Conservation (phyloP, 1,139 yeast species). For the Geotrichum reessii region DNA sequence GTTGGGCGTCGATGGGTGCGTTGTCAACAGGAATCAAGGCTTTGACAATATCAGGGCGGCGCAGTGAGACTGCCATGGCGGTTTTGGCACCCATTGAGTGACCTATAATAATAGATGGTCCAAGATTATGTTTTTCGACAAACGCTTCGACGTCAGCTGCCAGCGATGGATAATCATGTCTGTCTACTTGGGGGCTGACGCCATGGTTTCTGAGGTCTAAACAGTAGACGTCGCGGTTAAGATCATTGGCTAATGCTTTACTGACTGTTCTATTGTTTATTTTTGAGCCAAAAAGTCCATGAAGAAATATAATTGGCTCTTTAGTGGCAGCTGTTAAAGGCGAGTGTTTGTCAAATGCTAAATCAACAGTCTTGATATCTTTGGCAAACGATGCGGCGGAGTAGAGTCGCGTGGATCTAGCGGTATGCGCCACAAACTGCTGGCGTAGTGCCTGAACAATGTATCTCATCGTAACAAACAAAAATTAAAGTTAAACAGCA, state of each 20-base stretch:
- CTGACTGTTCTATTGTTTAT: conserved; percentile 73
- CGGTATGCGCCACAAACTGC: not conserved
- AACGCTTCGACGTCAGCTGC: conserved; percentile 81
- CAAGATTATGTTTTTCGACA: conserved; percentile 44
- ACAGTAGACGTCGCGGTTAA: conserved; percentile 49
- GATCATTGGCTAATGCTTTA: conserved; percentile 39
- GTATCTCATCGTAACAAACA: not conserved
- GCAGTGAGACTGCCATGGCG: conserved; percentile 79
- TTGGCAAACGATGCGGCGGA: conserved; percentile 6
- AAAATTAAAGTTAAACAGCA: not conserved
- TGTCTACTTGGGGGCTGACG: conserved; percentile 63
- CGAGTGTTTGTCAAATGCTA: conserved; percentile 15
- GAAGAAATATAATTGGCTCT: conserved; percentile 66
- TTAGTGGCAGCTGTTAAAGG: conserved; percentile 1
- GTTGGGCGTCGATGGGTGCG: conserved; percentile 68
- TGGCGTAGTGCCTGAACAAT: not conserved
- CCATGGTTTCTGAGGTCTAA: conserved; percentile 90
- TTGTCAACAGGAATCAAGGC: conserved; percentile 79
- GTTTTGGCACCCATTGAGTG: conserved; percentile 98
- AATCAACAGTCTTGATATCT: conserved; percentile 17
- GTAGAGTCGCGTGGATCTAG: not conserved
- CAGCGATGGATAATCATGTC: conserved; percentile 74
- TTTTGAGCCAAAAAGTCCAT: conserved; percentile 85
- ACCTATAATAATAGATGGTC: conserved; percentile 67
- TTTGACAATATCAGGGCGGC: conserved; percentile 58